Conservation (phyloP, 164 flowering plant genomes). For the Stephania yunnanensis region DNA sequence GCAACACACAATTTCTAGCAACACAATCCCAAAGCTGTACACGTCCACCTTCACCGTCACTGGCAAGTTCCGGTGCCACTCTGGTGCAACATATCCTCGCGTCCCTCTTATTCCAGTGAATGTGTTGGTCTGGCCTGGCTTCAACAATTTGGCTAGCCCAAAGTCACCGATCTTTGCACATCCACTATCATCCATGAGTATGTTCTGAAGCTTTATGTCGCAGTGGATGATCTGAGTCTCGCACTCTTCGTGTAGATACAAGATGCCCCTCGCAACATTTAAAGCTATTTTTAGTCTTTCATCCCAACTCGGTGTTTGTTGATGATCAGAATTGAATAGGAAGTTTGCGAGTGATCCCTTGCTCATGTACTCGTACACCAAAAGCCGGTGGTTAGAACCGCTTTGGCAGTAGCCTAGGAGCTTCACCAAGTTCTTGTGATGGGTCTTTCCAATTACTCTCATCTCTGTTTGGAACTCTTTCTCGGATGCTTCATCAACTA, state of each 20-base stretch:
- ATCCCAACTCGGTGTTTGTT: conserved; percentile 10
- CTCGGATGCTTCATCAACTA: conserved; percentile 18
- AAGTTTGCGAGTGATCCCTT: conserved; percentile 22
- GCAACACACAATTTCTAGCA: conserved; percentile 25
- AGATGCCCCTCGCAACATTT: conserved; percentile 20
- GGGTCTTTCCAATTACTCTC: conserved; percentile 19
- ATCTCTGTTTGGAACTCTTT: conserved; percentile 22
- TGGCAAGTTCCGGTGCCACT: conserved; percentile 27
- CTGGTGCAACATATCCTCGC: conserved; percentile 39
- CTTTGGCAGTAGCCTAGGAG: conserved; percentile 20
- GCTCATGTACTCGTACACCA: conserved; percentile 28
- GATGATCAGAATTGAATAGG: conserved; percentile 13
- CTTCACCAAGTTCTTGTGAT: conserved; percentile 24
- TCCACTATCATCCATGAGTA: conserved; percentile 18
- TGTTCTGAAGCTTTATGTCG: conserved; percentile 27
- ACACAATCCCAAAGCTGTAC: conserved; percentile 32
- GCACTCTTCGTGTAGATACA: conserved; percentile 27
- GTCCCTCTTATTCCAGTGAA: conserved; percentile 30
- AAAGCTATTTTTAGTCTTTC: conserved; percentile 21
- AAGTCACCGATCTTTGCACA: conserved; percentile 21
- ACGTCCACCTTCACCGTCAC: conserved; percentile 32
- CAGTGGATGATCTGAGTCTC: conserved; percentile 27
- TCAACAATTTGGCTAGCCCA: conserved; percentile 24
- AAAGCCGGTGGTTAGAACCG: conserved; percentile 9
- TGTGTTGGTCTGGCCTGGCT: conserved; percentile 18